phyloP scores from a whole-genome alignment of 2,329 filamentous ascomycete genomes.

The Pestalotiopsis sp. region DNA sequence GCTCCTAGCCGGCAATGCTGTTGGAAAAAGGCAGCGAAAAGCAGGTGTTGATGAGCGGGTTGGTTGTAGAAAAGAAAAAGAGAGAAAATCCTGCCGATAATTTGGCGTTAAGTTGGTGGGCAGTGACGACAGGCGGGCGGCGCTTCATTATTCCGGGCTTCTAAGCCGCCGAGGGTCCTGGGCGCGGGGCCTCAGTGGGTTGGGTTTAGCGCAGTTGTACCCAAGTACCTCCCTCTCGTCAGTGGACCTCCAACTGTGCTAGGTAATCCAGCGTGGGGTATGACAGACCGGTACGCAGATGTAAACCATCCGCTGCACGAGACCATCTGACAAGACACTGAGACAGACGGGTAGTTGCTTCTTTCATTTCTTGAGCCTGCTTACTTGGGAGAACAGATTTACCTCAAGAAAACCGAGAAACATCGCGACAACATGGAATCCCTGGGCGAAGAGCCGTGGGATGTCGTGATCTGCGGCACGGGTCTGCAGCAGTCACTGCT shows the following conservation, averaged over 20 bases:
- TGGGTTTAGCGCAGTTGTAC: background rate
- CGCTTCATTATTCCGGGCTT: background rate
- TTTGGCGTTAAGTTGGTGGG: background rate
- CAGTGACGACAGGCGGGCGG: background rate
- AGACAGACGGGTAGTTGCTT: background rate
- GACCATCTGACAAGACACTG: background rate
- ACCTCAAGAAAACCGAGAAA: background rate
- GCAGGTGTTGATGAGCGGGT: conserved; percentile 31
- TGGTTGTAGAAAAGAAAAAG: conserved; percentile 23
- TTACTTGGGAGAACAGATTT: background rate
- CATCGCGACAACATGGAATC: conserved; percentile 63
- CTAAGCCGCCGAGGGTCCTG: background rate
- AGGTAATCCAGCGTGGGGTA: background rate
- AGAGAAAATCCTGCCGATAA: background rate
- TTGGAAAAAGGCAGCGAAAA: conserved; percentile 29
- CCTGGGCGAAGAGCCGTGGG: conserved; percentile 74
- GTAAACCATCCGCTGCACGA: background rate
- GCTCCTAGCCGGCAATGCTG: conserved; percentile 34
- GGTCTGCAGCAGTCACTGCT: conserved; percentile 79
- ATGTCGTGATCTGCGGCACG: conserved; percentile 79
- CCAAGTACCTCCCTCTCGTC: background rate
- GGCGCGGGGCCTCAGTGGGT: background rate
- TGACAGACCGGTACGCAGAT: background rate
- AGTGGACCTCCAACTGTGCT: background rate
- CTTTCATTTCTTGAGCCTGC: conserved; percentile 16